A percentile compares a stretch with the other conserved stretches of the same genome.
phyloP scores from a whole-genome alignment of 805 yeast species.

The Barnettozyma botsteinii region DNA sequence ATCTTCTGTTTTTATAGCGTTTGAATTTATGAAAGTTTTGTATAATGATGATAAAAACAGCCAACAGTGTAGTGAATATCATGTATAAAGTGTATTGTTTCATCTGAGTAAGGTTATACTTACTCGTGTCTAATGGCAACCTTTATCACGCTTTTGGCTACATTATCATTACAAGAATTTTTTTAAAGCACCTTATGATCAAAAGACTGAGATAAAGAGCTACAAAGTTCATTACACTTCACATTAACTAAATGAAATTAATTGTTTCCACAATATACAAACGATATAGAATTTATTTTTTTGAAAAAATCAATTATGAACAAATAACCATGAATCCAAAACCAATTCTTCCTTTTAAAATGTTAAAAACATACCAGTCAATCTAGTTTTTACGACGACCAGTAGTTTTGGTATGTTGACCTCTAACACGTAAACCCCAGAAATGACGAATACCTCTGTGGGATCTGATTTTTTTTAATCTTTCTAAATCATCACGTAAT shows the following conservation, averaged over 20 bases:
- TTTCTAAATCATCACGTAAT: constrained; percentile 99
- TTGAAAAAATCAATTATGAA: neutral
- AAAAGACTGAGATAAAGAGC: too few relatives aligned
- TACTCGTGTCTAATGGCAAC: too few relatives aligned
- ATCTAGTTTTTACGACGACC: constrained; percentile 64
- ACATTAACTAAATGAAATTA: constrained; percentile 2
- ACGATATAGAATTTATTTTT: constrained; percentile 3
- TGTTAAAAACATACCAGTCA: constrained; percentile 2
- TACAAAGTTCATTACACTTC: too few relatives aligned
- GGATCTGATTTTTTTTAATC: constrained; percentile 99
- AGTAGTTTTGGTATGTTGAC: constrained; percentile 99
- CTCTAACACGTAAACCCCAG: constrained; percentile 99
- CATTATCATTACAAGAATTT: too few relatives aligned
- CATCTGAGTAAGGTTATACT: too few relatives aligned
- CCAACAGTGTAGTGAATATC: too few relatives aligned
- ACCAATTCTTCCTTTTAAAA: constrained; percentile 2
- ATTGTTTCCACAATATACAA: constrained; percentile 5
- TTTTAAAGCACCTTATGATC: too few relatives aligned
- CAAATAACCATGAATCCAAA: neutral
- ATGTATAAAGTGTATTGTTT: too few relatives aligned
- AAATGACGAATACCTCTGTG: constrained; percentile 99
- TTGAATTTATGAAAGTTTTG: neutral
- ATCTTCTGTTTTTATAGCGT: neutral
- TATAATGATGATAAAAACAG: too few relatives aligned
- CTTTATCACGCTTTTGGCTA: too few relatives aligned